Evolutionary conservation across 345 rosid species (phyloP).

Genomic region (thale cress (Arabidopsis thaliana)): TAIR10.1 NC_003071.7:14949501-14950000

Average conservation of each 20-base stretch:
- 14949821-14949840: constrained; percentile 95
- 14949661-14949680: constrained; percentile 92
- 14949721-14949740: constrained; percentile 22
- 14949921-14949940: constrained; percentile 93
- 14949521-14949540: constrained; percentile 7
- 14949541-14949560: background rate
- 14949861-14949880: constrained; percentile 86
- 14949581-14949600: background rate
- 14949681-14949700: constrained; percentile 96
- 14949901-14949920: constrained; percentile 98
- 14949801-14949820: constrained; percentile 99
- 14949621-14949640: constrained; percentile 91
- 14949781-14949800: background rate
- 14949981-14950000: constrained; percentile 90
- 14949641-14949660: constrained; percentile 93
- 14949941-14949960: constrained; percentile 98
- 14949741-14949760: background rate
- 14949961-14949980: constrained; percentile 96
- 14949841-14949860: constrained; percentile 86
- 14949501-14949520: constrained; percentile 9
- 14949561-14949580: background rate
- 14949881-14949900: constrained; percentile 99
- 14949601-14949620: constrained; percentile 83
- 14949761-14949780: background rate
- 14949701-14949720: constrained; percentile 96